Conservation (phyloP, 257 asterid genomes). For the Fraxinus quadrangulata region DNA sequence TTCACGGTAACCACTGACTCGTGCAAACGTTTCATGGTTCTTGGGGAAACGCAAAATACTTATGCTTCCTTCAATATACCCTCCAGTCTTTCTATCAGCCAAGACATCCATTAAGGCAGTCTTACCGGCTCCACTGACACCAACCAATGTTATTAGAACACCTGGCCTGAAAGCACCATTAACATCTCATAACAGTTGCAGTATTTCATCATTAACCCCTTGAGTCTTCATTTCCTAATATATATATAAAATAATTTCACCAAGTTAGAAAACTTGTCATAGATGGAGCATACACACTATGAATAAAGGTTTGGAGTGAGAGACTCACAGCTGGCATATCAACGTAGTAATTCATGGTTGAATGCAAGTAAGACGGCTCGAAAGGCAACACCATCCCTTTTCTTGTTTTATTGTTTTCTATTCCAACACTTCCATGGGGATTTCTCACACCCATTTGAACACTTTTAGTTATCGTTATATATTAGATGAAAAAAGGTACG, state of each 20-base stretch:
- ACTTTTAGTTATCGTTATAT: constrained; percentile 37
- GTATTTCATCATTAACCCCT: constrained; percentile 60
- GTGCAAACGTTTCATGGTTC: constrained; percentile 79
- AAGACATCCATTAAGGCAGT: constrained; percentile 91
- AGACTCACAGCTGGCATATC: constrained; percentile 83
- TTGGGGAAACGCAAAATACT: constrained; percentile 74
- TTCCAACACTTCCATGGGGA: constrained; percentile 20
- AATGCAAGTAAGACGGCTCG: constrained; percentile 74
- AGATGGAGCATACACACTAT: not conserved
- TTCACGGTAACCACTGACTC: constrained; percentile 87
- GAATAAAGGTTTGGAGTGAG: not conserved
- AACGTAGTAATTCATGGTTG: constrained; percentile 68
- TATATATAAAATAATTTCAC: not conserved
- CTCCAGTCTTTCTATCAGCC: constrained; percentile 87
- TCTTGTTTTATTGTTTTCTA: constrained; percentile 35
- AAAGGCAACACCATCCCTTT: constrained; percentile 82
- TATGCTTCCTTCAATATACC: constrained; percentile 72
- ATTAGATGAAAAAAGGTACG: not conserved
- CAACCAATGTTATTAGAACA: constrained; percentile 73
- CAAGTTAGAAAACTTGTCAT: constrained; percentile 18
- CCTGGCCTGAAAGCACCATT: constrained; percentile 90
- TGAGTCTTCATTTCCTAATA: constrained; percentile 76
- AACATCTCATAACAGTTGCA: constrained; percentile 68
- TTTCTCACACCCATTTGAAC: constrained; percentile 46
- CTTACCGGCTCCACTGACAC: constrained; percentile 95